phyloP scores from a whole-genome alignment of 345 rosid species.

The Balakata baccata region DNA sequence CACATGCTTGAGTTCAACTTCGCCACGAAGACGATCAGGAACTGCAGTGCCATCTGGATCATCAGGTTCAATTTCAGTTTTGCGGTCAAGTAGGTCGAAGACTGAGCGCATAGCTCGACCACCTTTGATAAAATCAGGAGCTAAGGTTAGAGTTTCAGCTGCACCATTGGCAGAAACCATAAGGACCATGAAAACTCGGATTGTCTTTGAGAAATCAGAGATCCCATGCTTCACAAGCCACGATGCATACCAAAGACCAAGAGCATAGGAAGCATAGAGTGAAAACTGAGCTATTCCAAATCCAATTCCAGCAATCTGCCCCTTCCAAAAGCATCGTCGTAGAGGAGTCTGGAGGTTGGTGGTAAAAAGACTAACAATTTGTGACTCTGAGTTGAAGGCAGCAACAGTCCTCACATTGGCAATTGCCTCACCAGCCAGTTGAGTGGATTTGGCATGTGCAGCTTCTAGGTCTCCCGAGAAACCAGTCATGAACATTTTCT shows the following conservation, averaged over 20 bases:
- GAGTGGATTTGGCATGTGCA: conserved; percentile 91
- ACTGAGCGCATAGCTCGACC: conserved; percentile 94
- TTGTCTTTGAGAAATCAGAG: conserved; percentile 96
- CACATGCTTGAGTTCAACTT: conserved; percentile 85
- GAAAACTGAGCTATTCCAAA: conserved; percentile 90
- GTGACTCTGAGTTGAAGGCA: conserved; percentile 89
- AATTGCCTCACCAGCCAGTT: conserved; percentile 95
- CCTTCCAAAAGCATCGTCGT: conserved; percentile 95
- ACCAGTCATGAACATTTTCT: conserved; percentile 99
- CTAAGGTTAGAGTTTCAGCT: conserved; percentile 89
- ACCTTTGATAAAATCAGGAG: conserved; percentile 99
- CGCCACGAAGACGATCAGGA: conserved; percentile 85
- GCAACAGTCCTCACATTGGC: conserved; percentile 94
- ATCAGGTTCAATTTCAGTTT: conserved; percentile 96
- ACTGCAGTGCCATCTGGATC: conserved; percentile 74
- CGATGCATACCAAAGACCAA: conserved; percentile 98
- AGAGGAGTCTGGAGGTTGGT: conserved; percentile 71
- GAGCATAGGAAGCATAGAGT: conserved; percentile 93
- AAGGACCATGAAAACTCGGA: conserved; percentile 93
- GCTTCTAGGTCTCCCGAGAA: conserved; percentile 96
- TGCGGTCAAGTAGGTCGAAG: conserved; percentile 88
- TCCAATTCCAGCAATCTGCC: conserved; percentile 96
- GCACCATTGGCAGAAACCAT: conserved; percentile 99
- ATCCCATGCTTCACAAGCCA: conserved; percentile 99
- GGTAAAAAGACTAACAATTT: conserved; percentile 81